These are phyloP conservation scores for Glaciozyma martinii DNA, from an alignment of 768 basidiomycete species.

Conservation along the genomic window DNA sequence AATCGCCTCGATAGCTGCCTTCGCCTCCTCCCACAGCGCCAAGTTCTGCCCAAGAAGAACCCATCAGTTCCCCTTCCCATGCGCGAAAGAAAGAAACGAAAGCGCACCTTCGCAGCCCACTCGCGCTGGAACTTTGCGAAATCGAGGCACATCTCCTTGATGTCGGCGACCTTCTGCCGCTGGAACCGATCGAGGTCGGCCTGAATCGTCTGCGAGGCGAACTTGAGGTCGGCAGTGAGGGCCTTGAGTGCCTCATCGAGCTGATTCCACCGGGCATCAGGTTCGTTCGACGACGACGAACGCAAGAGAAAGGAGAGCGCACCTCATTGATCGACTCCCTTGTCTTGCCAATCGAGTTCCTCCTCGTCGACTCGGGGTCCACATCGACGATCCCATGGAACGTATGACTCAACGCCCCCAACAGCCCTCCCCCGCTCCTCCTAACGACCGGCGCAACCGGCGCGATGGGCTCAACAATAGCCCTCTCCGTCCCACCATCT, in stretches of 20 bases:
- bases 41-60: slow-evolving; percentile 57
- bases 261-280: slow-evolving; percentile 44
- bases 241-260: slow-evolving; percentile 91
- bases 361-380: slow-evolving; percentile 88
- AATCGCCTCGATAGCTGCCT: slow-evolving; percentile 81
- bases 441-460: background rate
- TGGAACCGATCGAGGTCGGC: slow-evolving; percentile 97
- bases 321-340: slow-evolving; percentile 93
- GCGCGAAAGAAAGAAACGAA: slow-evolving; percentile 3
- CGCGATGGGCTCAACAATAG: slow-evolving; percentile 4
- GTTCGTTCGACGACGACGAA: background rate
- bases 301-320: slow-evolving; percentile 31
- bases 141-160: slow-evolving; percentile 84
- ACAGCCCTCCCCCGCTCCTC: slow-evolving; percentile 49
- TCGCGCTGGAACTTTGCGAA: slow-evolving; percentile 86
- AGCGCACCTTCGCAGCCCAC: slow-evolving; percentile 84
- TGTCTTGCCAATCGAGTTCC: slow-evolving; percentile 88
- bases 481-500: slow-evolving; percentile 25
- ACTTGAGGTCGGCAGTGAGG: slow-evolving; percentile 87
- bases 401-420: slow-evolving; percentile 87
- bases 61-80: slow-evolving; percentile 14
- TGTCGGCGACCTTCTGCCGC: slow-evolving; percentile 92
- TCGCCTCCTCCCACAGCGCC: slow-evolving; percentile 94
- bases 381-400: slow-evolving; percentile 98
- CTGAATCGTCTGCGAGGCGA: slow-evolving; percentile 91